Percentiles rank a stretch among this genome's conserved stretches.
These are phyloP conservation scores for Podosphaera xanthii DNA, from an alignment of 2,329 filamentous ascomycete genomes.

Conservation along the genomic window DNA sequence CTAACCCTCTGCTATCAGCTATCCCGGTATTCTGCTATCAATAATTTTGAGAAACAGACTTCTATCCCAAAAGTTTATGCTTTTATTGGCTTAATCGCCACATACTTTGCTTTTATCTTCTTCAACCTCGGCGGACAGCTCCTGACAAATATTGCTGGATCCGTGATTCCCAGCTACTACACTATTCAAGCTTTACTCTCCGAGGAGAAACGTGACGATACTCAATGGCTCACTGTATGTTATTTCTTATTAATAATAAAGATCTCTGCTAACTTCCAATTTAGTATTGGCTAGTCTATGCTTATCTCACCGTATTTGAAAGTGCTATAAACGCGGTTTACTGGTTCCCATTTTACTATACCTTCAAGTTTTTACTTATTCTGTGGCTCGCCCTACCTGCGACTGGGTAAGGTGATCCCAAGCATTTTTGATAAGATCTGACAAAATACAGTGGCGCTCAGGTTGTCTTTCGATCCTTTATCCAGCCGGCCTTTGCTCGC, in stretches of 20 bases:
- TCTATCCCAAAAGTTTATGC: constrained; percentile 70
- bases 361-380: constrained; percentile 95
- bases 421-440: constrained; percentile 1
- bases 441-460: constrained; percentile 54
- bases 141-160: constrained; percentile 68
- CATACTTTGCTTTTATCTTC: constrained; percentile 81
- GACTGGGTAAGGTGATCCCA: constrained; percentile 50
- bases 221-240: constrained; percentile 55
- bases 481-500: constrained; percentile 75
- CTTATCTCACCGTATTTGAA: constrained; percentile 66
- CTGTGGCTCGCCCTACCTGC: constrained; percentile 94
- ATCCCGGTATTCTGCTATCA: constrained; percentile 62
- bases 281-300: constrained; percentile 73
- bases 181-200: constrained; percentile 59
- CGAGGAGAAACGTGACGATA: constrained; percentile 49
- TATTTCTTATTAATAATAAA: background rate
- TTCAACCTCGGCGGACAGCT: constrained; percentile 83
- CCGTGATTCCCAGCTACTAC: constrained; percentile 66
- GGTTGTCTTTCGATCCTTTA: constrained; percentile 86
- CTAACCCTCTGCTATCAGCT: constrained; percentile 27
- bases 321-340: constrained; percentile 67
- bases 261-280: constrained; percentile 2
- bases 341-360: constrained; percentile 98
- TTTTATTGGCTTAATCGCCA: constrained; percentile 48
- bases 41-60: constrained; percentile 69